A percentile compares a stretch with the other conserved stretches of the same genome.
Evolutionary conservation across 2,329 filamentous ascomycete species (phyloP).

Genomic region (Colletotrichum trifolii): DNA sequence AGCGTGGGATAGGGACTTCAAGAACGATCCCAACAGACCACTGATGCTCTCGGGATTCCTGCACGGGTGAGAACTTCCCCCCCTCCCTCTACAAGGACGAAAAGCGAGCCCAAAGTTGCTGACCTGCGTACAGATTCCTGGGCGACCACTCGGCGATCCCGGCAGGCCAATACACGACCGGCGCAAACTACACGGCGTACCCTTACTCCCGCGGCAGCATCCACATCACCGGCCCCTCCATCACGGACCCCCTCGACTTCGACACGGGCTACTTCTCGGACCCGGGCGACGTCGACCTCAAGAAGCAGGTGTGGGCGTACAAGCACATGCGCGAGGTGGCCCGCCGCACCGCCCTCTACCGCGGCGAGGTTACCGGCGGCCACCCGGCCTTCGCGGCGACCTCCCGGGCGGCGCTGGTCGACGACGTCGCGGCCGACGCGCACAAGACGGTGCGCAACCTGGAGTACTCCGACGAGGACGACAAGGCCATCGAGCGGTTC

Average conservation of each 20-base stretch:
- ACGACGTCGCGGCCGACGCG: constrained; percentile 59
- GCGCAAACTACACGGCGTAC: constrained; percentile 65
- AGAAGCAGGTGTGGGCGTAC: constrained; percentile 72
- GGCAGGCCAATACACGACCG: constrained; percentile 60
- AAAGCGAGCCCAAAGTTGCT: neutral
- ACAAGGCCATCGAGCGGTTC: constrained; percentile 59
- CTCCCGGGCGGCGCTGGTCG: constrained; percentile 50
- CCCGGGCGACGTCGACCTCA: constrained; percentile 63
- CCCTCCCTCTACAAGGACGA: no score
- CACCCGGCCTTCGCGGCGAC: constrained; percentile 57
- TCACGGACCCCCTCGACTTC: constrained; percentile 57
- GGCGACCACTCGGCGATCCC: constrained; percentile 51
- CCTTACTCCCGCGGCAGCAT: constrained; percentile 69
- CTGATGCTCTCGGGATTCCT: constrained; percentile 40
- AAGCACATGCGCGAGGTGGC: constrained; percentile 73
- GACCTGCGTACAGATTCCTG: constrained; percentile 37
- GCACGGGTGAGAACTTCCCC: constrained; percentile 35
- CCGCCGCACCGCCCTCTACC: constrained; percentile 65
- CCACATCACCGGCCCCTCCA: constrained; percentile 58
- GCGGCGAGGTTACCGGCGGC: constrained; percentile 55
- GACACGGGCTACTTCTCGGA: constrained; percentile 63
- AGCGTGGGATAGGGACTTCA: constrained; percentile 64
- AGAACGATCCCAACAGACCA: constrained; percentile 40
- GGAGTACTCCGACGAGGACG: constrained; percentile 61
- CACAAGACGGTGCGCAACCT: constrained; percentile 51